A percentile compares a stretch with the other conserved stretches of the same genome.
Evolutionary conservation across 176 grass and related monocot species (phyloP).

Genomic region (Avena eriantha): DNA sequence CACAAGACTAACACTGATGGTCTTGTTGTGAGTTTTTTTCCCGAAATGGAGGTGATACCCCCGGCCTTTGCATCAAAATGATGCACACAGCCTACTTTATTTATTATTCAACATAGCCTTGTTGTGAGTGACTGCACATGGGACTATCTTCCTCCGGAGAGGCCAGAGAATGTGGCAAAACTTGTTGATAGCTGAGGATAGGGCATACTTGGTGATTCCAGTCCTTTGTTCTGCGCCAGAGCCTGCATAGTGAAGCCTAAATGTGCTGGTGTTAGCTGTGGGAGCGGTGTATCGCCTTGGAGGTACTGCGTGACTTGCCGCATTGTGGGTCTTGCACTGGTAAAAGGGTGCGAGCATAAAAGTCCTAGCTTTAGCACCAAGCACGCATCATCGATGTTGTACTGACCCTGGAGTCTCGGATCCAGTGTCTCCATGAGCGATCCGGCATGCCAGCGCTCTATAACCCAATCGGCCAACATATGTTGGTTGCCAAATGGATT

Average conservation of each 20-base stretch:
- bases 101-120: constrained; percentile 34
- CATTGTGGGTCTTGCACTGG: too few relatives aligned
- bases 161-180: background rate
- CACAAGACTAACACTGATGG: constrained; percentile 50
- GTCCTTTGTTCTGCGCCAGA: background rate
- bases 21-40: constrained; percentile 1
- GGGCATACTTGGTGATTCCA: background rate
- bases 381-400: background rate
- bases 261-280: too few relatives aligned
- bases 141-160: constrained; percentile 44
- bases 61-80: too few relatives aligned
- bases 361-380: constrained; percentile 7
- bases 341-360: background rate
- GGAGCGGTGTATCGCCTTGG: too few relatives aligned
- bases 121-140: constrained; percentile 55
- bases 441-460: background rate
- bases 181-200: background rate
- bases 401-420: background rate
- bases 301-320: too few relatives aligned
- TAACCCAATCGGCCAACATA: background rate
- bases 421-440: background rate
- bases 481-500: constrained; percentile 1
- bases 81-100: too few relatives aligned
- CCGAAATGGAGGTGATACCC: too few relatives aligned
- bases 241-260: background rate